These are phyloP conservation scores for Boletales sp. DNA, from an alignment of 768 basidiomycete species.

Conservation along the genomic window DNA sequence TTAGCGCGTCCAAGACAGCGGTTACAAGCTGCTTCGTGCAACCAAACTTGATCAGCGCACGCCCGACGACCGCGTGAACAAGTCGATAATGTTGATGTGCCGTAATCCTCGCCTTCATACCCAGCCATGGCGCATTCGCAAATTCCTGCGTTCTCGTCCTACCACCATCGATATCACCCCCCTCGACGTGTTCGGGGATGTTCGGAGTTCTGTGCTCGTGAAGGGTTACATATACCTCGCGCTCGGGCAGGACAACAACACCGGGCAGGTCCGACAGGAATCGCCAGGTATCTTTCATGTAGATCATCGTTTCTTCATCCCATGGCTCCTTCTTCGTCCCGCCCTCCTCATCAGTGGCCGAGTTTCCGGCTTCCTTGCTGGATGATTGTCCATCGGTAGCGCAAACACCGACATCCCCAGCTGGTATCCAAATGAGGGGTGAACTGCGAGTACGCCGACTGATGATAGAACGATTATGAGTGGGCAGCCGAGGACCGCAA, in stretches of 20 bases:
- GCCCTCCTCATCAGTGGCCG: too few relatives aligned
- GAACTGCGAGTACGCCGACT: conserved; percentile 1
- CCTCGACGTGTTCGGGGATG: background rate
- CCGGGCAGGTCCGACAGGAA: background rate
- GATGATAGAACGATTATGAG: background rate
- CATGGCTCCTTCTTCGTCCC: background rate
- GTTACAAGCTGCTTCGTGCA: background rate
- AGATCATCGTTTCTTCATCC: background rate
- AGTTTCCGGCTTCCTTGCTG: too few relatives aligned
- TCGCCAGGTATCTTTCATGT: conserved; percentile 5
- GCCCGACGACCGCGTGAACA: background rate
- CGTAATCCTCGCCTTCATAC: background rate
- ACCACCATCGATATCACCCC: background rate
- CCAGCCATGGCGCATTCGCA: background rate
- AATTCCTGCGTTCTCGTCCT: background rate
- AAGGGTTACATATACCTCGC: background rate
- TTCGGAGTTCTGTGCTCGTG: background rate
- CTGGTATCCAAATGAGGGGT: background rate
- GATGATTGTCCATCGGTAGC: too few relatives aligned
- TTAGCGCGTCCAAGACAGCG: too few relatives aligned
- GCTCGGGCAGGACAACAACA: background rate
- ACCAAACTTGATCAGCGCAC: background rate
- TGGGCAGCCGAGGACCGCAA: background rate
- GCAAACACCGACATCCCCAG: too few relatives aligned
- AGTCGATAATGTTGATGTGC: conserved; percentile 2